Percentiles rank a stretch among this genome's conserved stretches.
Evolutionary conservation across 495 filamentous ascomycete genomes (phyloP).

Genomic region (Talaromyces adpressus): DNA sequence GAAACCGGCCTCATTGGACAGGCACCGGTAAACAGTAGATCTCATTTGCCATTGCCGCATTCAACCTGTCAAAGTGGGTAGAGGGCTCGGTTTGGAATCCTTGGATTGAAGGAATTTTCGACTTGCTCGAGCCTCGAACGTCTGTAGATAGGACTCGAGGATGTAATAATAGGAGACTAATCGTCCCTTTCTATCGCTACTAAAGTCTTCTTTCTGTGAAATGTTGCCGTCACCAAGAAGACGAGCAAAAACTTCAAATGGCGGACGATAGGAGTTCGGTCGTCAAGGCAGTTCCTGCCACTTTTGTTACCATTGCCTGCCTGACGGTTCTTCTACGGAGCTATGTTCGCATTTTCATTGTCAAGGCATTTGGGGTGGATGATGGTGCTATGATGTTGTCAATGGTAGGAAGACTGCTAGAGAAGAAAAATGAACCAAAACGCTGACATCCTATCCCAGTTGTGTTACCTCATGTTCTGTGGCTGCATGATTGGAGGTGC

Average conservation of each 20-base stretch:
- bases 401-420: conserved; percentile 15
- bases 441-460: conserved; percentile 9
- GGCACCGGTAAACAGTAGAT: neutral
- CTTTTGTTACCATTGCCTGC: conserved; percentile 28
- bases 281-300: conserved; percentile 28
- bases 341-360: conserved; percentile 33
- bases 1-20: neutral
- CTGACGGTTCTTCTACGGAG: conserved; percentile 32
- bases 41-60: neutral
- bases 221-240: neutral
- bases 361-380: conserved; percentile 40
- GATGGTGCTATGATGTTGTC: conserved; percentile 33
- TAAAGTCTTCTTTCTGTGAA: neutral
- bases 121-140: neutral
- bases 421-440: neutral
- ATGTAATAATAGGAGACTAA: neutral
- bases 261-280: conserved; percentile 20
- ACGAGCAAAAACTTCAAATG: neutral
- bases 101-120: neutral
- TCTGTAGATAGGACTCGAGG: neutral
- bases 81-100: neutral
- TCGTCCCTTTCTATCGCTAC: neutral
- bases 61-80: neutral
- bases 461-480: conserved; percentile 28
- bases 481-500: conserved; percentile 34